phyloP scores from a whole-genome alignment of 2,329 filamentous ascomycete species.

The Sphaceloma murrayae region DNA sequence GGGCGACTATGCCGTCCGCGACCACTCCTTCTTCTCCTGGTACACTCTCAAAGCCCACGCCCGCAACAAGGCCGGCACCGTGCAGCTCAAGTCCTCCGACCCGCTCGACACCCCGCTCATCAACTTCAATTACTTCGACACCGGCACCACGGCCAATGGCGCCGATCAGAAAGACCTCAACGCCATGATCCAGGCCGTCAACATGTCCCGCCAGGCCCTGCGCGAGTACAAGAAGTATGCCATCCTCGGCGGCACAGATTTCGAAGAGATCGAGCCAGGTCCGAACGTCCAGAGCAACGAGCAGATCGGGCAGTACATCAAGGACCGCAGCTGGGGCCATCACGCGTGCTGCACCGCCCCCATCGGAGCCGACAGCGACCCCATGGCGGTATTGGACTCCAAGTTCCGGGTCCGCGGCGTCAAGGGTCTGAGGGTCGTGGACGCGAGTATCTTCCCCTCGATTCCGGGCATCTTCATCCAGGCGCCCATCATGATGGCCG shows the following conservation, averaged over 20 bases:
- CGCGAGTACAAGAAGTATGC: constrained; percentile 24
- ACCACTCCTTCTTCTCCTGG: constrained; percentile 40
- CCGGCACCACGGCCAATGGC: constrained; percentile 31
- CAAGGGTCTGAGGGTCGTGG: constrained; percentile 49
- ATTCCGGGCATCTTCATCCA: constrained; percentile 48
- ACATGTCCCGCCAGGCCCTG: constrained; percentile 31
- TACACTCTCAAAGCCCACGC: constrained; percentile 53
- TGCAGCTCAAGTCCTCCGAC: constrained; percentile 51
- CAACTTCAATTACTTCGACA: constrained; percentile 50
- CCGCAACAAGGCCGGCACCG: constrained; percentile 51
- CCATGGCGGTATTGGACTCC: constrained; percentile 47
- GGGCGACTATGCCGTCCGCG: constrained; percentile 36
- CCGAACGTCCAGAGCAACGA: constrained; percentile 34
- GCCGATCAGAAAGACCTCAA: constrained; percentile 39
- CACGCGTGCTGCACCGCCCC: constrained; percentile 48
- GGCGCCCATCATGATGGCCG: constrained; percentile 46
- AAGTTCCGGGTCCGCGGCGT: constrained; percentile 50
- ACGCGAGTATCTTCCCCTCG: constrained; percentile 49
- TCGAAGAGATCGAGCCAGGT: constrained; percentile 37
- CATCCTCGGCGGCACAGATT: constrained; percentile 36
- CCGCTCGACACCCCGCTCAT: constrained; percentile 56
- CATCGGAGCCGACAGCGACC: constrained; percentile 47
- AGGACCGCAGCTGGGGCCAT: constrained; percentile 47
- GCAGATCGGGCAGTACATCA: constrained; percentile 40
- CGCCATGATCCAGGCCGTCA: constrained; percentile 47